Percentiles rank a stretch among this genome's conserved stretches.
Evolutionary conservation across 2,329 filamentous ascomycete genomes (phyloP).

Genomic region (Ophiostoma sp.): DNA sequence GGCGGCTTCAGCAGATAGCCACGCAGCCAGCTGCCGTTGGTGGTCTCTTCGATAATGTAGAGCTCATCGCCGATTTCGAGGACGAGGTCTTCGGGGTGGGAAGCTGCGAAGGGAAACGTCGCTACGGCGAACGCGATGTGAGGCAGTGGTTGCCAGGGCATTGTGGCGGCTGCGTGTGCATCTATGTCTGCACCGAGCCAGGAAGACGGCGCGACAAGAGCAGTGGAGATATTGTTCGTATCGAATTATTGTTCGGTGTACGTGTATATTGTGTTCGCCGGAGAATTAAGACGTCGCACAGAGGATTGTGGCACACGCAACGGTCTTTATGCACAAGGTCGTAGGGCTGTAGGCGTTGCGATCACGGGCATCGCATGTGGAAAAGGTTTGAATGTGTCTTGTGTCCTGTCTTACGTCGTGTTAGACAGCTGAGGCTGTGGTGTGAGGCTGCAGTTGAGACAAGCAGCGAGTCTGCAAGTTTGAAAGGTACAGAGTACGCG

Average conservation of each 20-base stretch:
- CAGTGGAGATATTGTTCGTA: background rate
- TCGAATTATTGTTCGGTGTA: background rate
- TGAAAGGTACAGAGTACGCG: background rate
- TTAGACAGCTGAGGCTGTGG: conserved; percentile 23
- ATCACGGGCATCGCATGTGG: conserved; percentile 19
- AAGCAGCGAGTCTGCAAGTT: background rate
- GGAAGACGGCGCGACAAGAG: background rate
- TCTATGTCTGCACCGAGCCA: conserved; percentile 6
- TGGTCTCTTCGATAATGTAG: conserved; percentile 97
- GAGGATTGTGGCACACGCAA: conserved; percentile 10
- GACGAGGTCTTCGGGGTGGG: conserved; percentile 84
- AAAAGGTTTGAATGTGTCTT: background rate
- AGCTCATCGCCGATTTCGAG: conserved; percentile 97
- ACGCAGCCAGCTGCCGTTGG: conserved; percentile 87
- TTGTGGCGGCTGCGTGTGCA: conserved; percentile 45
- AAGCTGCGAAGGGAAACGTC: conserved; percentile 88
- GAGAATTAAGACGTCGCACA: conserved; percentile 19
- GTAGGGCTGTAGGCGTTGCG: conserved; percentile 18
- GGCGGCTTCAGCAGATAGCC: conserved; percentile 95
- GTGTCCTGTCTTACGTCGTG: conserved; percentile 21
- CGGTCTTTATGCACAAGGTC: conserved; percentile 18
- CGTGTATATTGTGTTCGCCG: background rate
- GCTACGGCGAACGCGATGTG: conserved; percentile 98
- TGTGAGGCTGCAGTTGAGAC: background rate
- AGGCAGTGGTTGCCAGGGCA: conserved; percentile 97